A percentile compares a stretch with the other conserved stretches of the same genome.
Conservation (phyloP, 202 grass and related monocot species). For the Setaria italica region DNA sequence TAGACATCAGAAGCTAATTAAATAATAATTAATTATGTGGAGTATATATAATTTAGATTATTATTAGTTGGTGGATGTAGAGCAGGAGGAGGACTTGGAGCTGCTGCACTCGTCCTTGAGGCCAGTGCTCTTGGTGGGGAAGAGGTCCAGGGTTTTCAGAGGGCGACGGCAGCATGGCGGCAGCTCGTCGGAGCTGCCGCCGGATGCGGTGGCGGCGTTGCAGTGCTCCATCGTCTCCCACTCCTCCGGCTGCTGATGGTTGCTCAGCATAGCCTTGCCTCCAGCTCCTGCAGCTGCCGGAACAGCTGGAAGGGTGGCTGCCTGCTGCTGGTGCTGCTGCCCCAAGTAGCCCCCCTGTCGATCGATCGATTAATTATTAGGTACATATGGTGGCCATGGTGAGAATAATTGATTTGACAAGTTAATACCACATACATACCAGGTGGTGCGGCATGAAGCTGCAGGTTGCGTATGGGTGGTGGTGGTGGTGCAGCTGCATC, state of each 20-base stretch:
- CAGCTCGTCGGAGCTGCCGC: conserved; percentile 35
- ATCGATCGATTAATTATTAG: no score
- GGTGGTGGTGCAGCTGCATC: conserved; percentile 50
- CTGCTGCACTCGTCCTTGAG: conserved; percentile 85
- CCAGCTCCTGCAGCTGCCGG: not conserved
- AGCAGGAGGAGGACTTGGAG: conserved; percentile 96
- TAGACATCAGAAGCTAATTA: no score
- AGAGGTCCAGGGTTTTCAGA: conserved; percentile 86
- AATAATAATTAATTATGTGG: no score
- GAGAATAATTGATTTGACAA: no score
- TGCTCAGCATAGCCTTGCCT: not conserved
- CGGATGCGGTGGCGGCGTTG: conserved; percentile 15
- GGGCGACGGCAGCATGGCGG: conserved; percentile 79
- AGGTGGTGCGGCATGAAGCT: conserved; percentile 40
- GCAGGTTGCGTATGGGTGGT: not conserved
- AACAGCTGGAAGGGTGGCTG: not conserved
- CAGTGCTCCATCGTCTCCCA: conserved; percentile 13
- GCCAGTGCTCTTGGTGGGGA: conserved; percentile 80
- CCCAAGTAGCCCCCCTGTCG: conserved; percentile 38
- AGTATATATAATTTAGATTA: no score
- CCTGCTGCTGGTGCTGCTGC: conserved; percentile 38
- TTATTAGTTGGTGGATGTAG: conserved; percentile 83
- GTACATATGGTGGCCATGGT: no score
- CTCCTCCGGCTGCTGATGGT: not conserved
- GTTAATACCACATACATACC: not conserved